A percentile compares a stretch with the other conserved stretches of the same genome.
phyloP scores from a whole-genome alignment of 2,329 filamentous ascomycete species.

The Xylariaceae sp. region DNA sequence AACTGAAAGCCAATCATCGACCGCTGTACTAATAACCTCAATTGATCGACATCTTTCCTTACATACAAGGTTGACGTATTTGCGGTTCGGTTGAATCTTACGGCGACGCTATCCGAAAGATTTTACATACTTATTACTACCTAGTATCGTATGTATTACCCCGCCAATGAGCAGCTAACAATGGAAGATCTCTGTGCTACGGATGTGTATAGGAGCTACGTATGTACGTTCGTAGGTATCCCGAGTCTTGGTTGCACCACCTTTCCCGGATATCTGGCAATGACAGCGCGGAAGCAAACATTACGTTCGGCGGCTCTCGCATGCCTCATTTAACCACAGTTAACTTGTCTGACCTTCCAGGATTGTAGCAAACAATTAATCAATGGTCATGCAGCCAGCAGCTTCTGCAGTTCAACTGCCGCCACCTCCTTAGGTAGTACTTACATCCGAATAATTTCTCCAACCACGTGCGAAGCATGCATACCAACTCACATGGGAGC shows the following conservation, averaged over 20 bases:
- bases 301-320: background rate
- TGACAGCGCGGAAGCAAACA: background rate
- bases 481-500: no score
- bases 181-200: no score
- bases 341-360: no score
- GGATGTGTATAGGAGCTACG: no score
- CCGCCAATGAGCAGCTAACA: background rate
- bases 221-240: no score
- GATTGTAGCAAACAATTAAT: background rate
- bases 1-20: background rate
- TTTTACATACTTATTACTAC: background rate
- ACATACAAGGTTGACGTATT: background rate
- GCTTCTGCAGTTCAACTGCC: background rate
- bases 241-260: background rate
- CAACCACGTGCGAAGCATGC: no score
- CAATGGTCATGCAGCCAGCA: background rate
- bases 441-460: no score
- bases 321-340: no score
- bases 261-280: background rate
- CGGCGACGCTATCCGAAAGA: background rate
- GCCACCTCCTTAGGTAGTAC: background rate
- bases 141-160: background rate
- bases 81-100: background rate
- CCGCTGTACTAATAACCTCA: background rate
- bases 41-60: background rate